Evolutionary conservation across 208 protist species (phyloP).

Genomic region (Acanthamoeba sp.): DNA sequence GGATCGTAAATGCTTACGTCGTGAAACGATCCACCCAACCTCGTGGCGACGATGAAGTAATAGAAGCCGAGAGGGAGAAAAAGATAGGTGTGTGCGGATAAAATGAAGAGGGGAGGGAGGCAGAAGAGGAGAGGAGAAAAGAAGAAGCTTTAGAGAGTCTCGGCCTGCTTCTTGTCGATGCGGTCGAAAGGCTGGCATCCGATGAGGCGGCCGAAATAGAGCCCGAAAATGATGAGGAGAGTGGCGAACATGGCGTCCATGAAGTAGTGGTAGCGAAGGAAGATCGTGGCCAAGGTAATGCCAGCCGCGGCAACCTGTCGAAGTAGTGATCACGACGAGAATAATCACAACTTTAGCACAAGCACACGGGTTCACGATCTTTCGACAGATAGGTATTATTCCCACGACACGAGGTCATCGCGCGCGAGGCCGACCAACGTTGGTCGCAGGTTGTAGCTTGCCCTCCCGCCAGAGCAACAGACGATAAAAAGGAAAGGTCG

Average conservation of each 20-base stretch:
- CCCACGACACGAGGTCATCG: too few relatives aligned
- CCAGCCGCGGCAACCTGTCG: constrained; percentile 3
- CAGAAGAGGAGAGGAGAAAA: not conserved
- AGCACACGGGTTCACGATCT: not conserved
- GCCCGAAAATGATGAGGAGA: constrained; percentile 46
- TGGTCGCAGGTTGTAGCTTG: too few relatives aligned
- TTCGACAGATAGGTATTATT: too few relatives aligned
- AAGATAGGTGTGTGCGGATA: too few relatives aligned
- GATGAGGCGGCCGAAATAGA: constrained; percentile 33
- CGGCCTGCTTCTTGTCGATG: constrained; percentile 29
- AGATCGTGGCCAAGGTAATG: constrained; percentile 16
- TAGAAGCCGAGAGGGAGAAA: too few relatives aligned
- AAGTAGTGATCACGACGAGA: not conserved
- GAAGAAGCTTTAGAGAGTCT: not conserved
- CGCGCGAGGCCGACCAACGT: too few relatives aligned
- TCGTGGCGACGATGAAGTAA: too few relatives aligned
- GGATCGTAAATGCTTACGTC: too few relatives aligned
- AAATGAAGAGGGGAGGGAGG: not conserved
- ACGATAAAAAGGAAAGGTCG: too few relatives aligned
- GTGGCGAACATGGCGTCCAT: constrained; percentile 27
- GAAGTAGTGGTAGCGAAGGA: constrained; percentile 49
- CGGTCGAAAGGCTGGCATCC: constrained; percentile 20
- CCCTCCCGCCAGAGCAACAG: too few relatives aligned
- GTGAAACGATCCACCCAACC: too few relatives aligned
- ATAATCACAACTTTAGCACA: not conserved